Evolutionary conservation across 23 red algal genomes (phyloP), one percentile per base, ranked within the genome.

Genomic region (Gracilaria gracilis): DNA sequence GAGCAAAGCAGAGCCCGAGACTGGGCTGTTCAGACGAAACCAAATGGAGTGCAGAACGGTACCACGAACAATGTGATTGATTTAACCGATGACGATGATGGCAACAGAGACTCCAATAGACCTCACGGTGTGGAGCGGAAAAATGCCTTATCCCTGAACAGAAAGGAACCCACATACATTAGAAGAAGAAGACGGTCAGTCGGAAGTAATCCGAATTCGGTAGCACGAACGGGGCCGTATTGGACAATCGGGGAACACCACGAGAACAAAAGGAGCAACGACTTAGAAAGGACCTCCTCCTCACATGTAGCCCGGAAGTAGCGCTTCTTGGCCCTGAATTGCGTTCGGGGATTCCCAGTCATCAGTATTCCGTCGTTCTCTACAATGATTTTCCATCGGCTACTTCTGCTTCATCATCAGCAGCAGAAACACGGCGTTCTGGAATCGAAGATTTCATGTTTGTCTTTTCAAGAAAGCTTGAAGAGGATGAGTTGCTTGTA

Each of bases 391-490:
- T 86, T 31, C 66, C 62, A 11, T 54, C 47, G 8, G 34, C 38
- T 0, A 23, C 46, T 57, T 24, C 27, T 25, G 13, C 33, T 32
- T 58, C 57, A 32, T 62, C 44, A 32, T 13, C 38, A 23, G n/a
- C n/a, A n/a, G 67, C 28, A 73, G 25, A 34, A 57, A 25, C 39
- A 47, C 42, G 59, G 23, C 57, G 71, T 44, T 21, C 33, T 32
- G 89, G 89, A 7, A 46, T 92, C 47, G 80, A 84, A 59, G 89
- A 92, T 50, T 84, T 92, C 67, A 29, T 92, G 24, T 77, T 92
- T 44, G 38, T 92, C 3, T 84, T 92, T 55, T 83, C 78, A 59
- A 27, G 61, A 61, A 84, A 75, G 49, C 80, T 92, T 62, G 20
- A 14, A 27, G 14, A 75, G 0, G 36, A 77, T 42, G 89, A 92